phyloP scores from a whole-genome alignment of 2,329 filamentous ascomycete genomes.

The Calonectria hawksworthii region DNA sequence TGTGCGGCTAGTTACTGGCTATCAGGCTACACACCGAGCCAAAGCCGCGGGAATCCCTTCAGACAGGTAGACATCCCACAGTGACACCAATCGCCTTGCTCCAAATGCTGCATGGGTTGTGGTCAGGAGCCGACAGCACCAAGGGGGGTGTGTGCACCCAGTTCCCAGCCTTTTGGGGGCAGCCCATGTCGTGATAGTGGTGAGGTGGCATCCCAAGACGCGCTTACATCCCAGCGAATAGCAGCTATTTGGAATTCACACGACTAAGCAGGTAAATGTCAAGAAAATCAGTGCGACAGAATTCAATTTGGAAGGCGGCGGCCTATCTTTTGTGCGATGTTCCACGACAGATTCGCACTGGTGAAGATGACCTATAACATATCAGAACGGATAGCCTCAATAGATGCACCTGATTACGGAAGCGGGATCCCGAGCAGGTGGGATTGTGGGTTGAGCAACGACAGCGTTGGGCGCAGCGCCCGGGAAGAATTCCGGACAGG shows the following conservation, averaged over 20 bases:
- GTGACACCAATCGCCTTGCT: neutral
- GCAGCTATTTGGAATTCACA: neutral
- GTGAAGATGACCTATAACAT: neutral
- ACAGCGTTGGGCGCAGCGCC: neutral
- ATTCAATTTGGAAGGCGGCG: neutral
- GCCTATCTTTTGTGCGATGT: neutral
- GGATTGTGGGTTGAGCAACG: neutral
- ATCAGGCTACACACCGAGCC: neutral
- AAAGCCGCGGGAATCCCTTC: neutral
- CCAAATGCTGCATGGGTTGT: neutral
- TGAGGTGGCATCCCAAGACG: neutral
- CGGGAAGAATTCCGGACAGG: neutral
- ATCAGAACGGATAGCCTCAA: neutral
- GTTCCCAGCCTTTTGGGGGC: constrained; percentile 11
- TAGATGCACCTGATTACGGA: neutral
- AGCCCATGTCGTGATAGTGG: neutral
- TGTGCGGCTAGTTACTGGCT: neutral
- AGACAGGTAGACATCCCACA: neutral
- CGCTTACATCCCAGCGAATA: neutral
- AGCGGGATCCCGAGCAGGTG: neutral
- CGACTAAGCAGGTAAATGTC: neutral
- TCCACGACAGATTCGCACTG: neutral
- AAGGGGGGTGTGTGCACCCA: constrained; percentile 3
- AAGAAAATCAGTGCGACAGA: neutral
- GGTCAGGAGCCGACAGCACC: neutral